Percentiles rank a stretch among this genome's conserved stretches.
These are phyloP conservation scores for Casuarina glauca DNA, from an alignment of 306 rosid species.

Conservation along the genomic window DNA sequence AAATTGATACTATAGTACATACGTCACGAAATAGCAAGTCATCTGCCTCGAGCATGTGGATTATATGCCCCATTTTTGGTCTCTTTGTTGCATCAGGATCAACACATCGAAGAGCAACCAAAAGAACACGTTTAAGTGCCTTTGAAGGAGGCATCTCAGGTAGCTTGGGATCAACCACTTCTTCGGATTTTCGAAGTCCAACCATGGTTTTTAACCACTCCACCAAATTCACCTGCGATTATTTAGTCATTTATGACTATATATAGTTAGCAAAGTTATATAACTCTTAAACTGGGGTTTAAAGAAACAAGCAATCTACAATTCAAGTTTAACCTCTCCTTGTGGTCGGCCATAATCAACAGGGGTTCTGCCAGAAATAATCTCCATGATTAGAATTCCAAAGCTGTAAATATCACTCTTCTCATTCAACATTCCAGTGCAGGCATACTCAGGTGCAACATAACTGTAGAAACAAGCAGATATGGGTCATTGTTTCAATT, in stretches of 20 bases:
- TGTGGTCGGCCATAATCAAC: constrained; percentile 85
- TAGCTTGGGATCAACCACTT: constrained; percentile 84
- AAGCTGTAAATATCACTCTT: constrained; percentile 96
- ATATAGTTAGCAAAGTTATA: constrained; percentile 22
- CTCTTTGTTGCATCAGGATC: constrained; percentile 95
- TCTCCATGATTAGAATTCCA: constrained; percentile 93
- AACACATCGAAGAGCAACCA: constrained; percentile 93
- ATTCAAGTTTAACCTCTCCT: constrained; percentile 74
- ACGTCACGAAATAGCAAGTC: constrained; percentile 77
- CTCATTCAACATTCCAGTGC: constrained; percentile 98
- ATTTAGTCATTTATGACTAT: constrained; percentile 13
- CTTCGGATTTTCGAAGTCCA: constrained; percentile 80
- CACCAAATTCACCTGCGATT: constrained; percentile 74
- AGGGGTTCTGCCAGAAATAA: constrained; percentile 85
- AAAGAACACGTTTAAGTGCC: constrained; percentile 78
- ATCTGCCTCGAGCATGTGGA: constrained; percentile 98
- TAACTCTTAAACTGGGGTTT: not conserved
- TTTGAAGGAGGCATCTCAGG: constrained; percentile 83
- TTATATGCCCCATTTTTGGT: constrained; percentile 95
- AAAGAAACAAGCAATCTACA: constrained; percentile 16
- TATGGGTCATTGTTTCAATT: constrained; percentile 10
- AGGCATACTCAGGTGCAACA: constrained; percentile 98
- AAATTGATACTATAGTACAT: constrained; percentile 23
- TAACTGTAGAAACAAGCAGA: constrained; percentile 55
- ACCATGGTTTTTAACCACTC: constrained; percentile 95